Evolutionary conservation across 2,329 filamentous ascomycete genomes (phyloP).

Genomic region (Mycosphaerelloides madeirae): DNA sequence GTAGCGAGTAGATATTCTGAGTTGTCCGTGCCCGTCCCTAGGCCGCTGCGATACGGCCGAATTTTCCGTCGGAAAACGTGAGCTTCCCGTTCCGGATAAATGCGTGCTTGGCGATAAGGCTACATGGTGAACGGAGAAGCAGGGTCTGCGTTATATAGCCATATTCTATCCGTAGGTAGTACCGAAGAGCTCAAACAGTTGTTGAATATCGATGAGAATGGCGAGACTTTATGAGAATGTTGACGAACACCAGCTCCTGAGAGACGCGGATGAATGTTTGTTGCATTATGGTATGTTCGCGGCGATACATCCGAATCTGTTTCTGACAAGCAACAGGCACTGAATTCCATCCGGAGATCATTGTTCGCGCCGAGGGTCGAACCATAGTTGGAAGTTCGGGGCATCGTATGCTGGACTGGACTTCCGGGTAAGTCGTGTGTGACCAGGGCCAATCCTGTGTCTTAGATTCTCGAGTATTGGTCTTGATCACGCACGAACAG

Average conservation of each 20-base stretch:
- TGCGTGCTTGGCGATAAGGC: background rate
- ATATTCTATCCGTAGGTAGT: no score
- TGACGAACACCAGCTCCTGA: constrained; percentile 13
- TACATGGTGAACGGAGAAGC: no score
- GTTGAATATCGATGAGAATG: constrained; percentile 2
- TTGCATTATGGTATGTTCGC: constrained; percentile 13
- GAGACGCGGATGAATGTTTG: constrained; percentile 15
- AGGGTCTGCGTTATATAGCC: no score
- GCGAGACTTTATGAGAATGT: constrained; percentile 14
- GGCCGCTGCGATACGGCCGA: background rate
- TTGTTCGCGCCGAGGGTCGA: constrained; percentile 16
- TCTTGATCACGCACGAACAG: no score
- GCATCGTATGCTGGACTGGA: constrained; percentile 53
- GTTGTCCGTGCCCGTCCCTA: no score
- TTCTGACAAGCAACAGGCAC: constrained; percentile 8
- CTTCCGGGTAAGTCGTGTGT: constrained; percentile 44
- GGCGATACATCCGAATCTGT: background rate
- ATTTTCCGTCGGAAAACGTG: constrained; percentile 1
- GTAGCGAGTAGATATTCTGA: no score
- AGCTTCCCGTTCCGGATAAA: background rate
- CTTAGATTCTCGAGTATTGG: no score
- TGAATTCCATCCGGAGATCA: constrained; percentile 19
- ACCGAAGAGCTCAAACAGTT: no score
- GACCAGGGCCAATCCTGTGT: background rate
- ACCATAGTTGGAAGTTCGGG: constrained; percentile 16